These are phyloP conservation scores for Lecanosticta acicola DNA, from an alignment of 2,329 filamentous ascomycete genomes.

Conservation along the genomic window DNA sequence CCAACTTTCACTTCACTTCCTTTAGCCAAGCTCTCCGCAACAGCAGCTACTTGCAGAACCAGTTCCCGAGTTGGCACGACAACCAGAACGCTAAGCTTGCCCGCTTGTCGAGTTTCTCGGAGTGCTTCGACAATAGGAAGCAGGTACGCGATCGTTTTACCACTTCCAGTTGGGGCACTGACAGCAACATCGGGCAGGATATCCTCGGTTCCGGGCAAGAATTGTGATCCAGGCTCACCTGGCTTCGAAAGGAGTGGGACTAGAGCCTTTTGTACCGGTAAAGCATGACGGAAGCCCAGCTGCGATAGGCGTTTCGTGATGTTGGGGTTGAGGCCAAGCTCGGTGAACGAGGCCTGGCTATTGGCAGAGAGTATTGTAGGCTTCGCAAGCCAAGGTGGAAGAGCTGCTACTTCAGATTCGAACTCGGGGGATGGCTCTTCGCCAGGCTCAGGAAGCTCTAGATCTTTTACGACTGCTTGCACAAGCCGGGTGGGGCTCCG, in stretches of 20 bases:
- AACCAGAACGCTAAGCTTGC: constrained; percentile 69
- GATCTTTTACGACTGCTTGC: constrained; percentile 43
- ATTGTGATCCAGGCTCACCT: constrained; percentile 37
- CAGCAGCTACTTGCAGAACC: constrained; percentile 69
- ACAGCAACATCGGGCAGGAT: constrained; percentile 69
- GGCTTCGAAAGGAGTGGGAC: constrained; percentile 70
- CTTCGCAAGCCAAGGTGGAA: constrained; percentile 74
- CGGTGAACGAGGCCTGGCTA: constrained; percentile 55
- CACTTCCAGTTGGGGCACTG: constrained; percentile 88
- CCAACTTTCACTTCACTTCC: constrained; percentile 72
- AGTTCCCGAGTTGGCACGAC: constrained; percentile 73
- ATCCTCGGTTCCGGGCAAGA: constrained; percentile 23
- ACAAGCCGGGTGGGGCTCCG: constrained; percentile 12
- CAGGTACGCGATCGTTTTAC: constrained; percentile 89
- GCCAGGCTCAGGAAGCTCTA: constrained; percentile 49
- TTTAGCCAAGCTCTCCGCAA: constrained; percentile 70
- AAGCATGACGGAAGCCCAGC: constrained; percentile 65
- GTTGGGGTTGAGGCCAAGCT: constrained; percentile 58
- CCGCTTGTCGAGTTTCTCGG: constrained; percentile 54
- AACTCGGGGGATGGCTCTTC: constrained; percentile 6
- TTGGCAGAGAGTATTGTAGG: constrained; percentile 64
- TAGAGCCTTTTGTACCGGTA: constrained; percentile 73
- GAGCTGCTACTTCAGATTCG: constrained; percentile 61
- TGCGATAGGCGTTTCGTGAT: constrained; percentile 57
- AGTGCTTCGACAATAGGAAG: constrained; percentile 78